Evolutionary conservation across 176 grass and related monocot species (phyloP).

Genomic region (Puccinellia tenuiflora): DNA sequence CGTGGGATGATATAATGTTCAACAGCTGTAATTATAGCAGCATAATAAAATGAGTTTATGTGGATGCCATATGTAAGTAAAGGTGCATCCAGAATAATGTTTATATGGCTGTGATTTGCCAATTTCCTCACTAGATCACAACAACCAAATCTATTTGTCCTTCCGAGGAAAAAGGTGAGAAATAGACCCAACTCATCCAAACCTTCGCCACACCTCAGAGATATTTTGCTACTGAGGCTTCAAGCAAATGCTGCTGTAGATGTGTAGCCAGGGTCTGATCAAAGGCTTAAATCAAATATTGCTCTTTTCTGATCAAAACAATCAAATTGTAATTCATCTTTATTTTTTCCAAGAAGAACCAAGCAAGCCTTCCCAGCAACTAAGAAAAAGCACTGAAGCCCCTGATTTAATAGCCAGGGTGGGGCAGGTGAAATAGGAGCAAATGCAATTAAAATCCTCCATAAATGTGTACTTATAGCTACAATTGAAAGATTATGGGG

Average conservation of each 20-base stretch:
- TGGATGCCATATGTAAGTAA: neutral
- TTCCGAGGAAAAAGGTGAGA: neutral
- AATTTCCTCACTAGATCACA: neutral
- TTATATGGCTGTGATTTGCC: neutral
- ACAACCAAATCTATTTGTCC: neutral
- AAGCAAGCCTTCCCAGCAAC: too few species aligned
- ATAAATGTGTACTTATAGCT: too few species aligned
- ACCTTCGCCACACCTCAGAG: neutral
- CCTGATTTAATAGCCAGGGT: too few species aligned
- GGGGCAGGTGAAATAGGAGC: too few species aligned
- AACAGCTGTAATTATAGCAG: neutral
- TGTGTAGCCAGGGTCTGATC: too few species aligned
- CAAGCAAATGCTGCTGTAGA: neutral
- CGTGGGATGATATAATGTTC: neutral
- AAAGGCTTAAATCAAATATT: too few species aligned
- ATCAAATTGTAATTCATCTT: too few species aligned
- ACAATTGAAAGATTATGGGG: too few species aligned
- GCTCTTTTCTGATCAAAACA: too few species aligned
- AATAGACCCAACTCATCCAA: neutral
- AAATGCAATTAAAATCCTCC: too few species aligned
- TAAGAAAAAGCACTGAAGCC: too few species aligned
- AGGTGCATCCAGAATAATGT: neutral
- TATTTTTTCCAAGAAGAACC: too few species aligned
- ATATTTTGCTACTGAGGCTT: neutral
- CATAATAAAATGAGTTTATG: neutral